Base-by-base conservation (phyloP, 495 filamentous ascomycete genomes). In the Bacidia rubella region DNA sequence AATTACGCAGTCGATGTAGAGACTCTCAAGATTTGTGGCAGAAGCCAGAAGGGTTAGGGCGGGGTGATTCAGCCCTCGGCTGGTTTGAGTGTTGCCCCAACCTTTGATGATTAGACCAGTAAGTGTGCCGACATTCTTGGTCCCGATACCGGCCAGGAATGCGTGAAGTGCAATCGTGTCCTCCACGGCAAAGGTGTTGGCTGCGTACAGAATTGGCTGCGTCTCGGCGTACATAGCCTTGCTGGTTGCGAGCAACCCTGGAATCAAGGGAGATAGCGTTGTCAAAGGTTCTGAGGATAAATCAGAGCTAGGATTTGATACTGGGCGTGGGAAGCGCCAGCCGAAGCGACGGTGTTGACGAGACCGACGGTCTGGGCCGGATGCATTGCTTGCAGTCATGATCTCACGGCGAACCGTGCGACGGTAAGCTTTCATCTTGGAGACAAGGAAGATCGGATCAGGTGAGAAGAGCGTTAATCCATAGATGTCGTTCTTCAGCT, bases 401-500 rank as follows among this genome's bases (percentile, higher is more conserved):
- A 40, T 22, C 10, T 38, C 52, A 27, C 44, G 35, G 11, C 19
- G 17, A 22, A 47, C 20, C 10, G 43, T 54, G 15, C 35, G 29
- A n/a, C 52, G 44, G 41, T 38, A 26, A 2, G 44, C 42, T 24
- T 40, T 42, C n/a, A 23, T 39, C 40, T 27, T 53, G 2, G 52
- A 54, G 2, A 54, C 23, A 3, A 54, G 39, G 21, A 27, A 49
- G 1, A 54, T 49, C 4, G 12, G 19, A 20, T 49, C 11, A 1
- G 32, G 19, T 19, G 27, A 25, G 2, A 15, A 25, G 11, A 54
- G 45, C 5, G 46, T 32, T n/a, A 49, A 17, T 25, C 20, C 27
- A 38, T 54, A 57, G 44, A 57, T 57, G 19, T 44, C 24, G 11
- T 57, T 57, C 27, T 45, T 54, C 21, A 57, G 38, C 29, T 57